phyloP scores from a whole-genome alignment of 2,329 filamentous ascomycete genomes.

The Paracorniculantispora psalliotae region DNA sequence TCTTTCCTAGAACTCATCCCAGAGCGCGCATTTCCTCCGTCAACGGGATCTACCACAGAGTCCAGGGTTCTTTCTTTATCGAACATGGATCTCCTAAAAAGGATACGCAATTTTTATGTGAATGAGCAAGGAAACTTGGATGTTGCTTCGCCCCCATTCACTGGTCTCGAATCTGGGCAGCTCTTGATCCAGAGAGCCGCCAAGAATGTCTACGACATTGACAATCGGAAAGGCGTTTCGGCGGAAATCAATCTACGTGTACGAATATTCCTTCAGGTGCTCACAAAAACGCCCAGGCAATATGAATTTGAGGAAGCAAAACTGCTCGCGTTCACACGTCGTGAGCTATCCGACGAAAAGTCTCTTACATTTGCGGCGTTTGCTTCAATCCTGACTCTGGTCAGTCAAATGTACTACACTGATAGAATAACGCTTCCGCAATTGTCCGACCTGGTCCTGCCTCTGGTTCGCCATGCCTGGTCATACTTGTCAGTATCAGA shows the following conservation, averaged over 20 bases:
- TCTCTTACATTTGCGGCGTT: slow-evolving; percentile 49
- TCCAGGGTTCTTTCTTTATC: slow-evolving; percentile 15
- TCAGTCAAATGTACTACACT: slow-evolving; percentile 51
- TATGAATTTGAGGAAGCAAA: slow-evolving; percentile 40
- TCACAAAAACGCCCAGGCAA: slow-evolving; percentile 46
- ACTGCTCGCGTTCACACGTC: slow-evolving; percentile 47
- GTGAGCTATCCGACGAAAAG: slow-evolving; percentile 36
- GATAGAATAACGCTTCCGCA: slow-evolving; percentile 48
- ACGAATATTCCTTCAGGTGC: slow-evolving; percentile 53
- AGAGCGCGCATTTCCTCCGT: slow-evolving; percentile 52
- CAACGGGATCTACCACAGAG: slow-evolving; percentile 16
- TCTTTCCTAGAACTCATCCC: slow-evolving; percentile 60
- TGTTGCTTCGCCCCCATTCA: slow-evolving; percentile 54
- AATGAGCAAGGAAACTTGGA: slow-evolving; percentile 67
- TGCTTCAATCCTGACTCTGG: slow-evolving; percentile 54
- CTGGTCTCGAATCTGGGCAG: slow-evolving; percentile 50
- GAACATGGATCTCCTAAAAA: slow-evolving; percentile 52
- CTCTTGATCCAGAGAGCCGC: slow-evolving; percentile 59
- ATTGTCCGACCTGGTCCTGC: slow-evolving; percentile 58
- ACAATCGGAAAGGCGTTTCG: slow-evolving; percentile 36
- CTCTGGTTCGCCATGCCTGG: slow-evolving; percentile 73
- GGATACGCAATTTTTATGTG: slow-evolving; percentile 62
- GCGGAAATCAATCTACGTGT: slow-evolving; percentile 52
- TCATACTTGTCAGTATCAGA: slow-evolving; percentile 71
- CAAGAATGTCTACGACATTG: slow-evolving; percentile 43